These are phyloP conservation scores for Chalara sp. DNA, from an alignment of 2,329 filamentous ascomycete species.

Conservation along the genomic window DNA sequence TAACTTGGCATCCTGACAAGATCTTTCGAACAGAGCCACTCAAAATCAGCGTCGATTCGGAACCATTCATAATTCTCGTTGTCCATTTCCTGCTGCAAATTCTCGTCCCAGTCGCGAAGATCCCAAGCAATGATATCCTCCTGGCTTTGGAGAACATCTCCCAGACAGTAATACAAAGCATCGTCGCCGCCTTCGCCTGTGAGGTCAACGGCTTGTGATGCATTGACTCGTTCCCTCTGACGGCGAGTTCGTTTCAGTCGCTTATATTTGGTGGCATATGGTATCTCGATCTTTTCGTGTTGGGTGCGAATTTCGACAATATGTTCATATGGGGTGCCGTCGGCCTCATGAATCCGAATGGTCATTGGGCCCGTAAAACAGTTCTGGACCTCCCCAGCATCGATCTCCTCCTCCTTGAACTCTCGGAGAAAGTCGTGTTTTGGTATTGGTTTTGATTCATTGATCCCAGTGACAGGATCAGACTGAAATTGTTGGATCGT, in stretches of 20 bases:
- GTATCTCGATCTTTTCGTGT: slow-evolving; percentile 81
- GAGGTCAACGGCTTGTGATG: slow-evolving; percentile 55
- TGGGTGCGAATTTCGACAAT: slow-evolving; percentile 92
- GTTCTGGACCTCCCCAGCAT: slow-evolving; percentile 63
- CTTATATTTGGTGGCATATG: slow-evolving; percentile 99
- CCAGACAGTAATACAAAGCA: slow-evolving; percentile 81
- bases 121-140: slow-evolving; percentile 81
- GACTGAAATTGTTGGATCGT: slow-evolving; percentile 68
- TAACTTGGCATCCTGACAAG: slow-evolving; percentile 77
- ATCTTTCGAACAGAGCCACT: slow-evolving; percentile 88
- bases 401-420: slow-evolving; percentile 72
- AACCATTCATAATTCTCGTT: slow-evolving; percentile 99
- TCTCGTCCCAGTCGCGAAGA: slow-evolving; percentile 80
- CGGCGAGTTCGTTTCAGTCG: slow-evolving; percentile 82
- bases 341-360: slow-evolving; percentile 93
- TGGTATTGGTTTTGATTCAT: slow-evolving; percentile 43
- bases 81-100: slow-evolving; percentile 87
- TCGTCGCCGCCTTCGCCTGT: slow-evolving; percentile 66
- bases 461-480: slow-evolving; percentile 35
- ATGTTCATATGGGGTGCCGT: slow-evolving; percentile 96
- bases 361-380: slow-evolving; percentile 96
- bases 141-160: slow-evolving; percentile 78
- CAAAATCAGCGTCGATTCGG: slow-evolving; percentile 93
- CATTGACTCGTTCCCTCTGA: slow-evolving; percentile 69
- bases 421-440: slow-evolving; percentile 77